Evolutionary conservation across 257 asterid genomes (phyloP).

Genomic region (Nicotiana tabacum): DNA sequence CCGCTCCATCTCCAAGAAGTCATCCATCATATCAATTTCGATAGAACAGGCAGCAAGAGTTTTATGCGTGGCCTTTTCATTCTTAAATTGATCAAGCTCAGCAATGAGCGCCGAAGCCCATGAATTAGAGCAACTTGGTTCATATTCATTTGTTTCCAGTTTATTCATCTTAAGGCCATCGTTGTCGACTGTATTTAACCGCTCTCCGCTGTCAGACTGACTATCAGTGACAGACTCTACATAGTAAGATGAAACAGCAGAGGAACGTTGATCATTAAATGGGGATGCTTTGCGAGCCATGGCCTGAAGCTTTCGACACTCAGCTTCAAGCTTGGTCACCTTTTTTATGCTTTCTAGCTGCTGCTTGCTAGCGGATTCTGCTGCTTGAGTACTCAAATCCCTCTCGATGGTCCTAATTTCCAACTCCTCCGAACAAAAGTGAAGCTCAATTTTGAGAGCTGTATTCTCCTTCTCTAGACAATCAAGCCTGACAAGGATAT

Average conservation of each 20-base stretch:
- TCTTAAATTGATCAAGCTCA: slow-evolving; percentile 56
- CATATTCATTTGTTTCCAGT: slow-evolving; percentile 28
- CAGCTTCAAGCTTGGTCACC: slow-evolving; percentile 53
- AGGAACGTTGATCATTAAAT: slow-evolving; percentile 27
- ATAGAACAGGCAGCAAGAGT: slow-evolving; percentile 30
- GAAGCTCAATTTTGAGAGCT: slow-evolving; percentile 44
- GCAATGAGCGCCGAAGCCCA: slow-evolving; percentile 54
- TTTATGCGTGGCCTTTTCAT: slow-evolving; percentile 35
- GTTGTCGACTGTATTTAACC: slow-evolving; percentile 14
- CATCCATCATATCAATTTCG: slow-evolving; percentile 75
- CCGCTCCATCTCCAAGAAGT: slow-evolving; percentile 82
- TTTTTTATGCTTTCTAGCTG: slow-evolving; percentile 63
- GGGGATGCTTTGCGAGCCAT: slow-evolving; percentile 39
- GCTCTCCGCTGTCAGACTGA: slow-evolving; percentile 43
- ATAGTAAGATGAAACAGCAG: slow-evolving; percentile 26
- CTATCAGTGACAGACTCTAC: slow-evolving; percentile 28
- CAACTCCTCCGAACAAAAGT: slow-evolving; percentile 36
- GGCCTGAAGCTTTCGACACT: slow-evolving; percentile 40
- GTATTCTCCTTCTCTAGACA: slow-evolving; percentile 51
- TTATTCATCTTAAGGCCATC: slow-evolving; percentile 25
- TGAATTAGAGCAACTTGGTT: slow-evolving; percentile 36
- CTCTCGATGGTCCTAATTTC: slow-evolving; percentile 48
- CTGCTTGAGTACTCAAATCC: slow-evolving; percentile 70
- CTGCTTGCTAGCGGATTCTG: slow-evolving; percentile 73
- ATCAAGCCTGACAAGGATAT: slow-evolving; percentile 25